Percentiles rank a stretch among this genome's conserved stretches.
Conservation (phyloP, 345 rosid species). For the Microthlaspi erraticum region DNA sequence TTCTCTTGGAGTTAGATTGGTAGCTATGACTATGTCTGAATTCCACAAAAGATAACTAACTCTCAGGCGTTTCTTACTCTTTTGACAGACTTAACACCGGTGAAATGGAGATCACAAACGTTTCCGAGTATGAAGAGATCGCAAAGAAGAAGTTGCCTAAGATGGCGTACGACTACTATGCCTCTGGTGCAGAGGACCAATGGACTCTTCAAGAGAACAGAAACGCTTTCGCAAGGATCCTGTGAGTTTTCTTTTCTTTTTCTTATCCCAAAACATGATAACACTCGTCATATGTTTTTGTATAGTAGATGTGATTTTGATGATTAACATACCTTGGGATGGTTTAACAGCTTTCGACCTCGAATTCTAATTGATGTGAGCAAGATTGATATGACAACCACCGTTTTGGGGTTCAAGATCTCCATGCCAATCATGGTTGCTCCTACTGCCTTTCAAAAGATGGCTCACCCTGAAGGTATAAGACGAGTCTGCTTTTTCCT, state of each 20-base stretch:
- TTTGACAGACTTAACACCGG: conserved; percentile 10
- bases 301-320: conserved; percentile 3
- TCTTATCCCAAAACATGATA: background rate
- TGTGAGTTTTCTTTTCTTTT: conserved; percentile 48
- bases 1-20: background rate
- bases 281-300: background rate
- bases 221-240: conserved; percentile 67
- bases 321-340: conserved; percentile 10
- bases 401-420: conserved; percentile 74
- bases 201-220: conserved; percentile 72
- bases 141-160: conserved; percentile 72
- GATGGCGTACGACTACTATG: conserved; percentile 76
- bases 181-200: conserved; percentile 82
- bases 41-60: conserved; percentile 3
- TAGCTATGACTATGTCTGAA: conserved; percentile 8
- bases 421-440: conserved; percentile 92
- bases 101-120: conserved; percentile 69
- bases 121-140: conserved; percentile 63
- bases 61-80: background rate
- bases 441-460: conserved; percentile 80
- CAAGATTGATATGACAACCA: conserved; percentile 72
- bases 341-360: conserved; percentile 63
- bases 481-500: background rate
- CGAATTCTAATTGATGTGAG: conserved; percentile 80
- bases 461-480: conserved; percentile 89